A percentile compares a stretch with the other conserved stretches of the same genome.
These are phyloP conservation scores for Jatropha multifida DNA, from an alignment of 441 rosid genomes.

Conservation along the genomic window DNA sequence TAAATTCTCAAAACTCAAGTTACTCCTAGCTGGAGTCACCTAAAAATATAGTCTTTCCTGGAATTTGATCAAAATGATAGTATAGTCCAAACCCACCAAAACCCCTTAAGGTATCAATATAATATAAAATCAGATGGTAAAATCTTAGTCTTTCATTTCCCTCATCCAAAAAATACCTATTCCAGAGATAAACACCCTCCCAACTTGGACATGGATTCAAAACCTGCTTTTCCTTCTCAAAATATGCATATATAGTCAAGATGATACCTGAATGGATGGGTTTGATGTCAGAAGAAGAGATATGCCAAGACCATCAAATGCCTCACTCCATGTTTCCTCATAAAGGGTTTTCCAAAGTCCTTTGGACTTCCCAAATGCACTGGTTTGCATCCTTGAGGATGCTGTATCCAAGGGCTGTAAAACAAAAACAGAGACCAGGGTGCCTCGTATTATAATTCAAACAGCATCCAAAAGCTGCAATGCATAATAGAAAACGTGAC, in stretches of 20 bases:
- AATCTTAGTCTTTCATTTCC: not conserved
- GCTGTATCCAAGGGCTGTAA: constrained; percentile 91
- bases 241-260: not conserved
- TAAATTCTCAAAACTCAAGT: not conserved
- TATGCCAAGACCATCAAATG: constrained; percentile 85
- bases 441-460: not conserved
- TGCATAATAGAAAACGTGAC: not conserved
- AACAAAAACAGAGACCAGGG: constrained; percentile 15
- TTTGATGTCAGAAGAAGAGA: constrained; percentile 82
- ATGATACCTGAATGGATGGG: constrained; percentile 76
- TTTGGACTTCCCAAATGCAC: constrained; percentile 78
- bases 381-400: constrained; percentile 89
- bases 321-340: constrained; percentile 64
- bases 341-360: constrained; percentile 79
- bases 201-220: not conserved
- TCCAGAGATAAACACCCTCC: not conserved
- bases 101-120: not conserved
- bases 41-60: not conserved
- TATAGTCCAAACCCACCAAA: constrained; percentile 1
- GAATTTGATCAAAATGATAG: not conserved
- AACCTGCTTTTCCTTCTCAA: not conserved
- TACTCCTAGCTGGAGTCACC: not conserved
- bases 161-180: not conserved
- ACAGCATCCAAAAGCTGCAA: not conserved
- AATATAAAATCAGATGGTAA: not conserved